Percentiles rank a stretch among this genome's conserved stretches.
phyloP scores from a whole-genome alignment of 768 basidiomycete species.

The Hortiboletus flavorubellus region DNA sequence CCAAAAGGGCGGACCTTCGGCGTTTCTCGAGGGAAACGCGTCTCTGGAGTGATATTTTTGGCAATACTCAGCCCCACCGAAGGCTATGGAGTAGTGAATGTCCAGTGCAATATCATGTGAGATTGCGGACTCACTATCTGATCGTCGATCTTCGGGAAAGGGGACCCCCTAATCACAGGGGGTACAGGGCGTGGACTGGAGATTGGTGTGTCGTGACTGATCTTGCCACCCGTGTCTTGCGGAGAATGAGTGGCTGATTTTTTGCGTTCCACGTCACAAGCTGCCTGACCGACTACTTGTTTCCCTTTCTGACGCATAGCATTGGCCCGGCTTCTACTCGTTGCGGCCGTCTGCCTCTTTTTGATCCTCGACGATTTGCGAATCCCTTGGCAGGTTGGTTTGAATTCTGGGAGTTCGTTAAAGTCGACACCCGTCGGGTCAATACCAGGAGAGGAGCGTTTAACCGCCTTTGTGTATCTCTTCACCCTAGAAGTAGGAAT shows the following conservation, averaged over 20 bases:
- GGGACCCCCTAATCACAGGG: not conserved
- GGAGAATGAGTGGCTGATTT: not conserved
- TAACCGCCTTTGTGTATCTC: constrained; percentile 34
- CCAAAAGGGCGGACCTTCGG: constrained; percentile 15
- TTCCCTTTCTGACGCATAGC: constrained; percentile 27
- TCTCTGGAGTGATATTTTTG: not conserved
- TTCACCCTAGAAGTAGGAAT: constrained; percentile 19
- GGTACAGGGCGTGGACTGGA: not conserved
- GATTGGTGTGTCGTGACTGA: not conserved
- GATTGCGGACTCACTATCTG: constrained; percentile 10
- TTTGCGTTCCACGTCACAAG: not conserved
- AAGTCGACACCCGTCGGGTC: constrained; percentile 23
- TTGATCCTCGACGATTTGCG: constrained; percentile 20
- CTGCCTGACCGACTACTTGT: not conserved
- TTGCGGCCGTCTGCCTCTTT: constrained; percentile 5
- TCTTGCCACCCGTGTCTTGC: not conserved
- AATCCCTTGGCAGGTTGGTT: constrained; percentile 2
- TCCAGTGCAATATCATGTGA: not conserved
- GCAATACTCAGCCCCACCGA: not conserved
- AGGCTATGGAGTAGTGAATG: constrained; percentile 1
- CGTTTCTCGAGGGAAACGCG: not conserved
- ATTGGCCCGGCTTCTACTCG: constrained; percentile 10
- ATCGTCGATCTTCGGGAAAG: not conserved
- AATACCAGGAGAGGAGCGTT: constrained; percentile 30
- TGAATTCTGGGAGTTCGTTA: constrained; percentile 31